Conservation (phyloP, 371 early-diverging fungal species). For the Mucor irregularis region DNA sequence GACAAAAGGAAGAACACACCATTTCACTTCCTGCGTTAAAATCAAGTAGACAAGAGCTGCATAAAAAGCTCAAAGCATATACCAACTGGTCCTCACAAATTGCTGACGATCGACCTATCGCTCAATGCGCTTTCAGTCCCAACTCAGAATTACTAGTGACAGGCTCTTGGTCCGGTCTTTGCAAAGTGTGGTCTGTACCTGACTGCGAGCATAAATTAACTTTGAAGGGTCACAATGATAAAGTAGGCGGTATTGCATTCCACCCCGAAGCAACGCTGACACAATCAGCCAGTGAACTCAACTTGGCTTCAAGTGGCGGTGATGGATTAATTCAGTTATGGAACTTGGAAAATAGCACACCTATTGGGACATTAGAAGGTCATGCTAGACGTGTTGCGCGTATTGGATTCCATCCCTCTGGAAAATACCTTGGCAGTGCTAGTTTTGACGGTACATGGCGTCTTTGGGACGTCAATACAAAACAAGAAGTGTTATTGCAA, state of each 20-base stretch:
- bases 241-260: slow-evolving; percentile 87
- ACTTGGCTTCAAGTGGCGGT: slow-evolving; percentile 82
- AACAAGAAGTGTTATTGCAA: slow-evolving; percentile 81
- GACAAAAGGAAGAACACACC: slow-evolving; percentile 68
- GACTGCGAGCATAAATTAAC: slow-evolving; percentile 61
- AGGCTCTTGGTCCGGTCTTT: slow-evolving; percentile 83
- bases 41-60: slow-evolving; percentile 77
- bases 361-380: slow-evolving; percentile 78
- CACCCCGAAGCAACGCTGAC: slow-evolving; percentile 81
- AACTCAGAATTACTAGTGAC: slow-evolving; percentile 79
- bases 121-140: slow-evolving; percentile 81
- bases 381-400: slow-evolving; percentile 86
- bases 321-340: slow-evolving; percentile 82
- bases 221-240: slow-evolving; percentile 81
- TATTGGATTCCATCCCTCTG: slow-evolving; percentile 90
- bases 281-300: slow-evolving; percentile 61
- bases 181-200: slow-evolving; percentile 89
- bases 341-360: slow-evolving; percentile 76
- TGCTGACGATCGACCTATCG: slow-evolving; percentile 88
- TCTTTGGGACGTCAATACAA: slow-evolving; percentile 87
- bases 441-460: slow-evolving; percentile 94
- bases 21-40: slow-evolving; percentile 75
- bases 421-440: slow-evolving; percentile 85
- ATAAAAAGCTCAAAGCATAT: slow-evolving; percentile 68
- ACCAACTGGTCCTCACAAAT: slow-evolving; percentile 82